phyloP scores from a whole-genome alignment of 2,329 filamentous ascomycete species.

The Clonostachys sp. region DNA sequence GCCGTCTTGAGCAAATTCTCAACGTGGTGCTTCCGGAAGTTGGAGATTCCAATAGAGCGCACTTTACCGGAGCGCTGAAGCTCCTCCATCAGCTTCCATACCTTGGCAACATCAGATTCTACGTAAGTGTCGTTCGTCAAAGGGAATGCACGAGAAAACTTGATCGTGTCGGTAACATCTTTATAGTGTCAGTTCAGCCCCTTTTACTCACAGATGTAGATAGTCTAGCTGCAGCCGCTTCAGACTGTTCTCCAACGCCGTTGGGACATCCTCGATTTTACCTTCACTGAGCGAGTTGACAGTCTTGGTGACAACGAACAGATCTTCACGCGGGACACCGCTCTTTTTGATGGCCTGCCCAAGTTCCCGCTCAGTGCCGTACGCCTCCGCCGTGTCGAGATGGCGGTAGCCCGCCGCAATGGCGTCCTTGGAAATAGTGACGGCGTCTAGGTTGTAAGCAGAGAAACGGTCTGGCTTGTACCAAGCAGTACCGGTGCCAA shows the following conservation, averaged over 20 bases:
- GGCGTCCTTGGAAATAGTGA: slow-evolving; percentile 22
- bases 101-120: too few relatives aligned
- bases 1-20: slow-evolving; percentile 51
- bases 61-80: slow-evolving; percentile 63
- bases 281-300: too few relatives aligned
- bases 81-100: slow-evolving; percentile 28
- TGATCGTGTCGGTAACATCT: too few relatives aligned
- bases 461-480: slow-evolving; percentile 3
- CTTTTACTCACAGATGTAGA: slow-evolving; percentile 54
- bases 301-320: slow-evolving; percentile 61
- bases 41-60: slow-evolving; percentile 70
- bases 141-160: too few relatives aligned
- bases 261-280: too few relatives aligned
- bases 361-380: slow-evolving; percentile 64
- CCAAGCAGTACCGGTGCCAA: not conserved
- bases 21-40: slow-evolving; percentile 65
- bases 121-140: too few relatives aligned
- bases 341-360: slow-evolving; percentile 68
- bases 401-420: slow-evolving; percentile 30
- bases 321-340: slow-evolving; percentile 58
- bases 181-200: too few relatives aligned
- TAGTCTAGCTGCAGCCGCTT: slow-evolving; percentile 62
- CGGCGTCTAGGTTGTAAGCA: slow-evolving; percentile 49
- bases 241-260: slow-evolving; percentile 56
- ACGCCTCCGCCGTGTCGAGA: slow-evolving; percentile 52